These are phyloP conservation scores for Multifurca ochricompacta DNA, from an alignment of 768 basidiomycete species.

Conservation along the genomic window DNA sequence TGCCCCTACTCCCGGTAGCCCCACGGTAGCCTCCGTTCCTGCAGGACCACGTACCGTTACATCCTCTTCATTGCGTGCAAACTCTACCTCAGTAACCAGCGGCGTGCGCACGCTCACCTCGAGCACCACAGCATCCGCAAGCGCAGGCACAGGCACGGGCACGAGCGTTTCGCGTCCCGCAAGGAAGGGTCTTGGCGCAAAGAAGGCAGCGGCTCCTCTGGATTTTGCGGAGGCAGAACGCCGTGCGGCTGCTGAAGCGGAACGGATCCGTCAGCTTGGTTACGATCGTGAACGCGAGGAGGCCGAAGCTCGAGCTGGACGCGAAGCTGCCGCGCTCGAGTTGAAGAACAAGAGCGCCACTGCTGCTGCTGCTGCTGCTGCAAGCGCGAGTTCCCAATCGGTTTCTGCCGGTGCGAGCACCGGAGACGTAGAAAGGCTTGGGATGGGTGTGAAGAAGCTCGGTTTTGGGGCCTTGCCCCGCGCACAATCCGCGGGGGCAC, in stretches of 20 bases:
- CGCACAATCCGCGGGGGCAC: slow-evolving; percentile 43
- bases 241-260: slow-evolving; percentile 86
- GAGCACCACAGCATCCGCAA: slow-evolving; percentile 25
- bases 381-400: slow-evolving; percentile 25
- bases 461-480: slow-evolving; percentile 81
- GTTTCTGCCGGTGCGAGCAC: slow-evolving; percentile 34
- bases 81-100: slow-evolving; percentile 34
- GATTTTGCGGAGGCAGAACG: slow-evolving; percentile 94
- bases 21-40: slow-evolving; percentile 29
- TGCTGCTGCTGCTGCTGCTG: too few species aligned
- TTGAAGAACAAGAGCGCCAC: slow-evolving; percentile 28
- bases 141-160: slow-evolving; percentile 24
- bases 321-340: slow-evolving; percentile 48
- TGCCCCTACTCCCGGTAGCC: not conserved
- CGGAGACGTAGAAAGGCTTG: slow-evolving; percentile 48
- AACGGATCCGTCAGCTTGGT: slow-evolving; percentile 83
- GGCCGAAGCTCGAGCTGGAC: slow-evolving; percentile 65
- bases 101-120: slow-evolving; percentile 38
- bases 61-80: slow-evolving; percentile 52
- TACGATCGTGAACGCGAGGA: slow-evolving; percentile 84
- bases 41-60: slow-evolving; percentile 54
- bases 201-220: slow-evolving; percentile 73
- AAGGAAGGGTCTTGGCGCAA: slow-evolving; percentile 76
- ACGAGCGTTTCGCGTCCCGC: slow-evolving; percentile 51
- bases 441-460: slow-evolving; percentile 68